Evolutionary conservation across 768 basidiomycete genomes (phyloP), one percentile per base, ranked within the genome.

Genomic region (Piloderma croceum): DNA sequence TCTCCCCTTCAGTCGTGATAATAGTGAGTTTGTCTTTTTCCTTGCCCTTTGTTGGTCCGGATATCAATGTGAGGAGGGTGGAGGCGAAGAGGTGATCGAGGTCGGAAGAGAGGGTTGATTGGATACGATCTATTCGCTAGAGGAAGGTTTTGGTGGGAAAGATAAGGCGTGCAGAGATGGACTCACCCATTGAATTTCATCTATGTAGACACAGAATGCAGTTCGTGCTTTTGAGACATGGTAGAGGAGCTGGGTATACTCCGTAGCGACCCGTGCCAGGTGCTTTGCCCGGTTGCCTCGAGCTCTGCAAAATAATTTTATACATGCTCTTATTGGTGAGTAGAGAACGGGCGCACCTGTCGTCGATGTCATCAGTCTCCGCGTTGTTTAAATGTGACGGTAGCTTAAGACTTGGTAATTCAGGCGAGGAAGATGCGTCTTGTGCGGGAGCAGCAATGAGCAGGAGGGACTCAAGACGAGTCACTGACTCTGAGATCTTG

Each of bases 181-280:
- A 46, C 49, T 48, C 29, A 97, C 94, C 76, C 85, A 87, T 71
- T 90, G 81, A 5, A 93, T 73, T 48, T 87, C 83, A 41, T 82
- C 74, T 3, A 94, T 79, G 48, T 90, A 92, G 2, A 69, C 76
- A 47, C 90, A 91, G 2, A 77, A 74, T 51, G 92, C 86, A 7
- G 65, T 63, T 5, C 76, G 70, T 9, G 93, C 90, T 60, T 96
- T 94, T 15, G 79, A 75, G 19, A 78, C 75, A 49, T 96, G 87
- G 58, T 99, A 99, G 19, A 91, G 70, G 15, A 98, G 71, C 56
- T 98, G 93, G 7, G 78, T 87, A 56, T 94, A 98, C 61, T 97
- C 96, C 7, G 80, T 71, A 11, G 92, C 90, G 21, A 93, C 86
- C 37, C 93, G 77, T 9, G 76, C 72, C 11, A 94, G 70, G 56